phyloP scores from a whole-genome alignment of 148 eudicot species.

The Cornus suecica region DNA sequence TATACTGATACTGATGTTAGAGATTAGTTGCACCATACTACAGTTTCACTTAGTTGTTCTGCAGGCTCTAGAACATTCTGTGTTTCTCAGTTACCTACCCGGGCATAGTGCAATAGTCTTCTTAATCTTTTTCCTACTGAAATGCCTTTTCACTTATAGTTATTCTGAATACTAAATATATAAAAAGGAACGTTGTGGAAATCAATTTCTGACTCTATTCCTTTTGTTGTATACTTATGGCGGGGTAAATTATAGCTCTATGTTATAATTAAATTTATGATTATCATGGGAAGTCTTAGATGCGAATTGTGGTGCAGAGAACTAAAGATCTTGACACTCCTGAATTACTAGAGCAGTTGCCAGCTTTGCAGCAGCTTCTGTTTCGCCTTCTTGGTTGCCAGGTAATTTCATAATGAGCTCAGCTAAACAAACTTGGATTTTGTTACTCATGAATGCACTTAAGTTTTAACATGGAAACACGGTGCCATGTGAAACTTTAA shows the following conservation, averaged over 20 bases:
- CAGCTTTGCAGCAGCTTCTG: constrained; percentile 86
- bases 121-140: neutral
- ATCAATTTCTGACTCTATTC: neutral
- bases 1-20: neutral
- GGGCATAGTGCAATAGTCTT: neutral
- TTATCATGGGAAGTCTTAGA: neutral
- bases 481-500: constrained; percentile 15
- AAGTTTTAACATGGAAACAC: neutral
- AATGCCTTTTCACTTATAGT: neutral
- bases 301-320: constrained; percentile 52
- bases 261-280: neutral
- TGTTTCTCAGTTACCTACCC: neutral
- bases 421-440: neutral
- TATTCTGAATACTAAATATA: neutral
- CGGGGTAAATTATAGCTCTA: neutral
- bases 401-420: constrained; percentile 32
- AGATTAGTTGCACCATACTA: neutral
- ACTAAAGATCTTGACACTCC: constrained; percentile 82
- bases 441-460: neutral
- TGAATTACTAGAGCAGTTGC: constrained; percentile 86
- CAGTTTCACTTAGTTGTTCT: neutral
- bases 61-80: neutral
- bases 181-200: neutral
- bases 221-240: neutral
- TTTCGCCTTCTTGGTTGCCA: constrained; percentile 84